A percentile compares a stretch with the other conserved stretches of the same genome.
Conservation (phyloP, 176 grass and related monocot species). For the Phoenix dactylifera region DNA sequence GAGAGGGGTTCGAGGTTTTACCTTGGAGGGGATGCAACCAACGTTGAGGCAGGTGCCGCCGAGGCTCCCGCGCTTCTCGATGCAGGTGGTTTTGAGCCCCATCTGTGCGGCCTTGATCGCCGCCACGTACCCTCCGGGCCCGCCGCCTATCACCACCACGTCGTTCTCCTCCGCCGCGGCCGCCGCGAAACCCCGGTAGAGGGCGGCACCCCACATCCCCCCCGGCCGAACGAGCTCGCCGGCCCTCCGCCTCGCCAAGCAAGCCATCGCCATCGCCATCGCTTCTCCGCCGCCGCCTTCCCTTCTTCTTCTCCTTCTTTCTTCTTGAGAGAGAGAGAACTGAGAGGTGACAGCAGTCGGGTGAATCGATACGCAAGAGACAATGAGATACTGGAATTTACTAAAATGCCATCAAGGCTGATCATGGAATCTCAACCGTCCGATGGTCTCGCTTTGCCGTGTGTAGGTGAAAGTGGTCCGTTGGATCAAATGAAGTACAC, state of each 20-base stretch:
- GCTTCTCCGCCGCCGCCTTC: slow-evolving; percentile 13
- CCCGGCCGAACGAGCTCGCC: slow-evolving; percentile 32
- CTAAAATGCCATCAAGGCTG: too few species aligned
- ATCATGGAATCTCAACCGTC: too few species aligned
- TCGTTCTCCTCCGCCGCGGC: slow-evolving; percentile 62
- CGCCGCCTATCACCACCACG: slow-evolving; percentile 82
- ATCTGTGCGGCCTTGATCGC: slow-evolving; percentile 87
- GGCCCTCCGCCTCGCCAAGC: slow-evolving; percentile 54
- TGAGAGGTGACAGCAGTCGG: too few species aligned
- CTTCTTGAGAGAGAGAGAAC: background rate
- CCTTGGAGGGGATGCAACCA: slow-evolving; percentile 94
- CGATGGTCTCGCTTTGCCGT: too few species aligned
- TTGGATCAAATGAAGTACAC: too few species aligned
- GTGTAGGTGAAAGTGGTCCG: too few species aligned
- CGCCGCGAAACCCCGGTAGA: slow-evolving; percentile 37
- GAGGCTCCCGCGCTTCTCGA: slow-evolving; percentile 78
- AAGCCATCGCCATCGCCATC: slow-evolving; percentile 74
- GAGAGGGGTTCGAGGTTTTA: slow-evolving; percentile 2
- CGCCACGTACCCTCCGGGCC: slow-evolving; percentile 78
- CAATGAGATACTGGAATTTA: too few species aligned
- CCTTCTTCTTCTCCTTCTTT: background rate
- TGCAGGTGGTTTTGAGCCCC: slow-evolving; percentile 86
- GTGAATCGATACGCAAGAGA: too few species aligned
- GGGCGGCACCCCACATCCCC: slow-evolving; percentile 3
- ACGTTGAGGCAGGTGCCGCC: slow-evolving; percentile 93